phyloP scores from a whole-genome alignment of 2,329 filamentous ascomycete genomes.

The Clarireedia homoeocarpa region DNA sequence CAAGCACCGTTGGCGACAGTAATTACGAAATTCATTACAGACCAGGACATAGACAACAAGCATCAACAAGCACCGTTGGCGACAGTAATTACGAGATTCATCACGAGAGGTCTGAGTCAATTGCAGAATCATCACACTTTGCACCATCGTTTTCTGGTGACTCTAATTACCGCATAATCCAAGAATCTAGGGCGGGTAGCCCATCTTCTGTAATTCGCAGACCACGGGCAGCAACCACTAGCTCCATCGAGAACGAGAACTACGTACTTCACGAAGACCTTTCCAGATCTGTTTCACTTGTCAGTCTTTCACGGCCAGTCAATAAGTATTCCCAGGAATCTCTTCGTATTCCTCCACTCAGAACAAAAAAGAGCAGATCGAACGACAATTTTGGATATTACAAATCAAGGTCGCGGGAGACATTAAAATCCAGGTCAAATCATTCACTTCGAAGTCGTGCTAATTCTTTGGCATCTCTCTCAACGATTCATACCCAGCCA shows the following conservation, averaged over 20 bases:
- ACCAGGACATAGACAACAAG: slow-evolving; percentile 2
- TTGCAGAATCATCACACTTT: slow-evolving; percentile 10
- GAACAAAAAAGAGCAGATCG: slow-evolving; percentile 39
- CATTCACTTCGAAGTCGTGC: slow-evolving; percentile 29
- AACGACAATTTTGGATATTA: slow-evolving; percentile 42
- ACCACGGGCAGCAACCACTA: slow-evolving; percentile 18
- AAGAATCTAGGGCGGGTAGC: slow-evolving; percentile 39
- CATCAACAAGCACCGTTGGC: slow-evolving; percentile 6
- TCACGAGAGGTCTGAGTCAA: background rate
- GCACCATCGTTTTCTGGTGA: slow-evolving; percentile 14
- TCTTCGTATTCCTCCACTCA: slow-evolving; percentile 48
- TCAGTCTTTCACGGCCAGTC: slow-evolving; percentile 21
- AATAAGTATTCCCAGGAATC: slow-evolving; percentile 53
- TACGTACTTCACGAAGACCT: slow-evolving; percentile 44
- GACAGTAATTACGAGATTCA: slow-evolving; percentile 5
- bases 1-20: slow-evolving; percentile 5
- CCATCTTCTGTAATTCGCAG: slow-evolving; percentile 26
- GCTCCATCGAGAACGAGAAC: slow-evolving; percentile 34
- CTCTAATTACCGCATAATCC: slow-evolving; percentile 44
- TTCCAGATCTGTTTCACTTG: slow-evolving; percentile 33
- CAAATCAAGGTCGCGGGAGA: slow-evolving; percentile 45
- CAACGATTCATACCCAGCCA: slow-evolving; percentile 38
- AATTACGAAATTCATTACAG: slow-evolving; percentile 3
- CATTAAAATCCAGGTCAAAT: slow-evolving; percentile 28
- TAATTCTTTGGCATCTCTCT: slow-evolving; percentile 48